Base-by-base conservation (phyloP, 2,329 filamentous ascomycete species). In the Triangularia verruculosa region DNA sequence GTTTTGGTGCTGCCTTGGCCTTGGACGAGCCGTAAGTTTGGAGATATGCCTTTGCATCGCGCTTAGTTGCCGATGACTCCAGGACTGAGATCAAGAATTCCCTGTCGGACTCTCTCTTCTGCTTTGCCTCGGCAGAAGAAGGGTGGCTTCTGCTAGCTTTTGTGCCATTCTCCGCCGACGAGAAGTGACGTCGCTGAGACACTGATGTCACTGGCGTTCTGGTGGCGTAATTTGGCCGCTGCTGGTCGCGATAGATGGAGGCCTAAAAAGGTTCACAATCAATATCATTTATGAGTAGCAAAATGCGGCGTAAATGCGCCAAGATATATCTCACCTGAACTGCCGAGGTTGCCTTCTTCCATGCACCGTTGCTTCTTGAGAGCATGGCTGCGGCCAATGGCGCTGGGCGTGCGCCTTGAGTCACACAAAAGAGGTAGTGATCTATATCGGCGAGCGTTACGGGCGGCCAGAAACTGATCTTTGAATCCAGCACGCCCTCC, bases 21-120 rank as follows among this genome's bases (percentile, higher is more conserved):
- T 62, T 62, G 4, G 74, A 66, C 8, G 78, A 77, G 57, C 86
- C 88, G 74, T 97, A 96, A 66, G 92, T 93, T 70, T 95, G 90
- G 15, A 99, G 83, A 73, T 97, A 99, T 39, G 91, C 88, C 76
- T 91, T 93, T 56, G 93, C 93, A 78, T 99, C 95, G 71, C 95
- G 88, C 77, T 93, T 96, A 0, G 94, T 97, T 5, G 93, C 91
- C 11, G 93, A 92, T 17, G 93, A 92, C 72, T 91, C 92, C 30
- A 99, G 82, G 3, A 98, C 86, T 15, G 92, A 93, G 30, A 96
- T 83, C 70, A 96, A 89, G 71, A 97, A 90, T 73, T 97, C 92
- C 70, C 82, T 77, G 65, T 84, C 81, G 61, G 79, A 74, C 17
- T 77, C 79, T 65, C 79, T 79, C 64, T 78, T 79, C 64, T 79